phyloP scores from a whole-genome alignment of 2,329 filamentous ascomycete genomes.

The Cladosporium sp. region DNA sequence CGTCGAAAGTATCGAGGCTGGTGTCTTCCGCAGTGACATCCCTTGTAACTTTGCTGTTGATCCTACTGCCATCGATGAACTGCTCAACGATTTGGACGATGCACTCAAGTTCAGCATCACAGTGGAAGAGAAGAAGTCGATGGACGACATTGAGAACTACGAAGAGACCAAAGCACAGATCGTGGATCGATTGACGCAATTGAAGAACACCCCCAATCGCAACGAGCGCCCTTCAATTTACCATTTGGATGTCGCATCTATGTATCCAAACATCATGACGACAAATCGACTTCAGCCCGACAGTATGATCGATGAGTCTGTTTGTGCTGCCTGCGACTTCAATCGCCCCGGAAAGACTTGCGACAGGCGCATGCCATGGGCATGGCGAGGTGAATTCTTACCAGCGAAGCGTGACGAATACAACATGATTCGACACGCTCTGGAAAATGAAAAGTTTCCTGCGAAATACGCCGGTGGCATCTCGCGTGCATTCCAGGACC shows the following conservation, averaged over 20 bases:
- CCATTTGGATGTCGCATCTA: conserved; percentile 95
- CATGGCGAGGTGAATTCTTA: conserved; percentile 96
- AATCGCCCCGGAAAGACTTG: conserved; percentile 96
- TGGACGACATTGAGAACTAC: conserved; percentile 49
- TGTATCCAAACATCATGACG: conserved; percentile 99
- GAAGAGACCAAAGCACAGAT: conserved; percentile 75
- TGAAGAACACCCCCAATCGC: conserved; percentile 80
- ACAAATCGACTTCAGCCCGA: conserved; percentile 96
- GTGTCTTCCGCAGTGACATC: conserved; percentile 93
- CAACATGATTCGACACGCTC: conserved; percentile 92
- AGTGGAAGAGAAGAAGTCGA: conserved; percentile 49
- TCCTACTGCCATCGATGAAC: conserved; percentile 79
- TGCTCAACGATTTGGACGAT: conserved; percentile 78
- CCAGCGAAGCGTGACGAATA: conserved; percentile 96
- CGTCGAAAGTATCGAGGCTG: conserved; percentile 97
- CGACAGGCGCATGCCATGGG: conserved; percentile 89
- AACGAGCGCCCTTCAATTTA: conserved; percentile 88
- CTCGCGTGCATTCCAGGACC: conserved; percentile 70
- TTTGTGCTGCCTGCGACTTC: conserved; percentile 97
- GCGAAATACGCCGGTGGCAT: conserved; percentile 68
- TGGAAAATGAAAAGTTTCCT: conserved; percentile 90
- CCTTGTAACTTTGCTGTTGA: conserved; percentile 93
- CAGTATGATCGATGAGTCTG: conserved; percentile 96
- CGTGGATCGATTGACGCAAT: conserved; percentile 58
- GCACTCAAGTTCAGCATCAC: conserved; percentile 75